phyloP scores from a whole-genome alignment of 345 rosid species.

The Lepidium aucheri region DNA sequence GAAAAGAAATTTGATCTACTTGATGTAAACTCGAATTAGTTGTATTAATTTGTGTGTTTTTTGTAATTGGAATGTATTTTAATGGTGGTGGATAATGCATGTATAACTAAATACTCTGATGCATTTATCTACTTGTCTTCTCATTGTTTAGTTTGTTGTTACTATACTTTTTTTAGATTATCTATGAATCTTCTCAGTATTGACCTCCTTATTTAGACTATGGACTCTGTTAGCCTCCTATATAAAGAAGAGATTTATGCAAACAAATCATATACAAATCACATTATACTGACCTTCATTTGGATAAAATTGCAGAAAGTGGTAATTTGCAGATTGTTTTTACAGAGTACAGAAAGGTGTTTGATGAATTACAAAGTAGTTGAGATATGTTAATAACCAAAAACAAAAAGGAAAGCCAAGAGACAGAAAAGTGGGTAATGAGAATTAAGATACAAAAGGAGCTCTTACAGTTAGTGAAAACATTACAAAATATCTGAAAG shows the following conservation, averaged over 20 bases:
- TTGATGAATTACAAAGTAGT: background rate
- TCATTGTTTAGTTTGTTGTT: constrained; percentile 1
- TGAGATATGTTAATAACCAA: background rate
- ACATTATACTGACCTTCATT: too few species aligned
- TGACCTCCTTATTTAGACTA: background rate
- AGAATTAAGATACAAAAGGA: background rate
- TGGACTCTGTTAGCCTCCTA: too few species aligned
- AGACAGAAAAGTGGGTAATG: background rate
- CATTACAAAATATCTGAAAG: constrained; percentile 13
- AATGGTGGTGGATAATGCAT: background rate
- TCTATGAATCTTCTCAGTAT: background rate
- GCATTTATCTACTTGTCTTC: background rate
- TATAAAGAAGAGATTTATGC: too few species aligned
- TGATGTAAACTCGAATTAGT: background rate
- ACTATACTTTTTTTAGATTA: background rate
- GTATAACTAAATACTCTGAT: background rate
- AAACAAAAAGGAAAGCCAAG: background rate
- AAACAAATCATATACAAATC: too few species aligned
- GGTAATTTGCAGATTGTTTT: too few species aligned
- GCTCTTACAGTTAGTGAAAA: constrained; percentile 20
- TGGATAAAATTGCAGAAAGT: too few species aligned
- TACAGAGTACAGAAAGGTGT: background rate
- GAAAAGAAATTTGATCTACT: background rate
- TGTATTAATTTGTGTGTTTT: background rate
- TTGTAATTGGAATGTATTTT: background rate